These are phyloP conservation scores for Mycena olivaceomarginata DNA, from an alignment of 768 basidiomycete species.

Conservation along the genomic window DNA sequence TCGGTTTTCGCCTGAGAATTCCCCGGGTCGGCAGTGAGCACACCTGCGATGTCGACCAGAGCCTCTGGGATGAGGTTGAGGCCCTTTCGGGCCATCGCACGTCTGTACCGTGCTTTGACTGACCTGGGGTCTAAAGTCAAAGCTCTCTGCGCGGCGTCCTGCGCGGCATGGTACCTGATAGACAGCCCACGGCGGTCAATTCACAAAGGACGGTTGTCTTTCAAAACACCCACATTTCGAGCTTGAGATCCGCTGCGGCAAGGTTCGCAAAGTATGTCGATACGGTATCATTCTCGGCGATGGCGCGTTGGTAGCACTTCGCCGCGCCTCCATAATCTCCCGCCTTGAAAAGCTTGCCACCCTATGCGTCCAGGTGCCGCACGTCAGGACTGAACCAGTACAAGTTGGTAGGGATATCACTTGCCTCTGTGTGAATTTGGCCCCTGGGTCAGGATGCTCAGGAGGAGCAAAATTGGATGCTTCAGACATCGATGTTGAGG, in stretches of 20 bases:
- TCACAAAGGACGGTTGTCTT: neutral
- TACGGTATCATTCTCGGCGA: slow-evolving; percentile 10
- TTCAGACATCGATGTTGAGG: slow-evolving; percentile 12
- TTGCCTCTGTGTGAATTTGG: slow-evolving; percentile 14
- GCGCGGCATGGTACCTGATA: slow-evolving; percentile 11
- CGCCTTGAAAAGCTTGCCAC: slow-evolving; percentile 15
- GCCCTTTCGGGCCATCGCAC: too few relatives aligned
- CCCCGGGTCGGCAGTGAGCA: too few relatives aligned
- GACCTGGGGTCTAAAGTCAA: too few relatives aligned
- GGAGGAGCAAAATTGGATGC: slow-evolving; percentile 1
- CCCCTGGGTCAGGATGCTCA: slow-evolving; percentile 15
- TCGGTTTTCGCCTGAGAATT: too few relatives aligned
- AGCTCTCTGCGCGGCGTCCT: too few relatives aligned
- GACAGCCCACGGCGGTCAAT: neutral
- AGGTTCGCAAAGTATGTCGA: slow-evolving; percentile 17
- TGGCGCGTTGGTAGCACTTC: slow-evolving; percentile 4
- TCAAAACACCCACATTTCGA: slow-evolving; percentile 7
- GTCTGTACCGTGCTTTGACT: too few relatives aligned
- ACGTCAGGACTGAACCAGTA: neutral
- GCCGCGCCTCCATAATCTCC: slow-evolving; percentile 7
- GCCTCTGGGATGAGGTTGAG: too few relatives aligned
- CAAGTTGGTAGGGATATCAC: slow-evolving; percentile 11
- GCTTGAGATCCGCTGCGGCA: slow-evolving; percentile 10
- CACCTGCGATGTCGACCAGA: too few relatives aligned
- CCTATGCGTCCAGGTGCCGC: slow-evolving; percentile 8